Conservation (phyloP, 2,329 filamentous ascomycete species). For the Magnaporthiopsis incrustans region DNA sequence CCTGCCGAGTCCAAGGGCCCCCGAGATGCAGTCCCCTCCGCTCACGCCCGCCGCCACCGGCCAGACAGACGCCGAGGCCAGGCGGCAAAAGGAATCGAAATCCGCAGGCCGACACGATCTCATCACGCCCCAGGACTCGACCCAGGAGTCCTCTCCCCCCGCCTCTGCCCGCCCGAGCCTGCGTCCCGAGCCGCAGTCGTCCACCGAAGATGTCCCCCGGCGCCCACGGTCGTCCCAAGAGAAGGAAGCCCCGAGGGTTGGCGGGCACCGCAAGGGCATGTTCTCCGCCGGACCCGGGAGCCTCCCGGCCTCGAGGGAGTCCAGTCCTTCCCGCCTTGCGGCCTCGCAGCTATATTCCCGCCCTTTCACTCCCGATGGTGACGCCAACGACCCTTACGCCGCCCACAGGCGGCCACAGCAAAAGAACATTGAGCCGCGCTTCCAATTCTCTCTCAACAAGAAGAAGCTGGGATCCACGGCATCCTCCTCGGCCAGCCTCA, state of each 20-base stretch:
- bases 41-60: constrained; percentile 76
- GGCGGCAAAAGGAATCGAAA: constrained; percentile 15
- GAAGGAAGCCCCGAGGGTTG: constrained; percentile 16
- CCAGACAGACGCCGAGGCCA: constrained; percentile 28
- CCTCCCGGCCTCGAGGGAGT: constrained; percentile 50
- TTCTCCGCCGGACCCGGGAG: constrained; percentile 46
- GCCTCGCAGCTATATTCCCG: constrained; percentile 60
- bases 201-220: constrained; percentile 30
- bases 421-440: constrained; percentile 64
- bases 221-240: constrained; percentile 31
- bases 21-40: constrained; percentile 77
- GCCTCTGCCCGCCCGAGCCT: constrained; percentile 29
- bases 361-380: constrained; percentile 70
- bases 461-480: constrained; percentile 56
- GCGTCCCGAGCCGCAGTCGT: constrained; percentile 27
- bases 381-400: constrained; percentile 80
- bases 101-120: constrained; percentile 18
- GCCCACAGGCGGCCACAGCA: constrained; percentile 69
- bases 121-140: constrained; percentile 63
- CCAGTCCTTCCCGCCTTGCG: constrained; percentile 55
- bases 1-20: constrained; percentile 56
- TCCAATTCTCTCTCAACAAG: constrained; percentile 75
- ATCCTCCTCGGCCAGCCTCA: constrained; percentile 42
- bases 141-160: constrained; percentile 40
- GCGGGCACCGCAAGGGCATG: constrained; percentile 43